Percentiles rank a stretch among this genome's conserved stretches.
Conservation (phyloP, 2,329 filamentous ascomycete species). For the Davidsoniella eucalypti region DNA sequence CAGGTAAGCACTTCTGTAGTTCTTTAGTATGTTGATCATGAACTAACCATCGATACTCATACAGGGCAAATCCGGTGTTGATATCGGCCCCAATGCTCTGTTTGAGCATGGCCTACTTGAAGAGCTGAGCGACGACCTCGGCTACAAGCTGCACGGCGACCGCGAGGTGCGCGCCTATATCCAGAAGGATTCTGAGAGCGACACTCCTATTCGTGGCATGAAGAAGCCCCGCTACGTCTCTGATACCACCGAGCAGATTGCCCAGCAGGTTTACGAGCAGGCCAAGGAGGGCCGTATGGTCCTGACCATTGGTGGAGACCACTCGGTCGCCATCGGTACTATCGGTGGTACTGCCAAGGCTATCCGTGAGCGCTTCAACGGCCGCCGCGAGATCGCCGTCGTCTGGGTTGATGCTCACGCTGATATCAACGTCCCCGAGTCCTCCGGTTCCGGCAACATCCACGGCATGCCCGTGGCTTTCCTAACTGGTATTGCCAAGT, state of each 20-base stretch:
- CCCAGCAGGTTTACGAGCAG: constrained; percentile 74
- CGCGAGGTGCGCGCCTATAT: constrained; percentile 66
- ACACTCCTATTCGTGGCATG: constrained; percentile 79
- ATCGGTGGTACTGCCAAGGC: constrained; percentile 78
- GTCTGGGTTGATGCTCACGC: constrained; percentile 98
- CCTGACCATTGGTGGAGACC: constrained; percentile 86
- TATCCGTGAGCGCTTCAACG: constrained; percentile 58
- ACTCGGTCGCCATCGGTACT: constrained; percentile 90
- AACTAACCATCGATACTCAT: constrained; percentile 8
- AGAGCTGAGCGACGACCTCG: constrained; percentile 69
- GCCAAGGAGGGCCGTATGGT: constrained; percentile 71
- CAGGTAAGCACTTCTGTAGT: constrained; percentile 46
- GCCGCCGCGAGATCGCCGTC: constrained; percentile 65
- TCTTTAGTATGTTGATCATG: neutral
- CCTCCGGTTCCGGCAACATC: constrained; percentile 77
- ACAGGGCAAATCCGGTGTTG: constrained; percentile 79
- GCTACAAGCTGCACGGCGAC: constrained; percentile 78
- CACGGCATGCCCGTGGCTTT: constrained; percentile 97
- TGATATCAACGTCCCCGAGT: constrained; percentile 94
- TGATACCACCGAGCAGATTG: constrained; percentile 65
- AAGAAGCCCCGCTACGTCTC: constrained; percentile 81
- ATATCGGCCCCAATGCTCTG: constrained; percentile 75
- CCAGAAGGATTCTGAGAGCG: constrained; percentile 51
- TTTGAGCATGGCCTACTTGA: constrained; percentile 75
- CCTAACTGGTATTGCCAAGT: constrained; percentile 66